phyloP scores from a whole-genome alignment of 176 grass and related monocot species.

The Avena eriantha region DNA sequence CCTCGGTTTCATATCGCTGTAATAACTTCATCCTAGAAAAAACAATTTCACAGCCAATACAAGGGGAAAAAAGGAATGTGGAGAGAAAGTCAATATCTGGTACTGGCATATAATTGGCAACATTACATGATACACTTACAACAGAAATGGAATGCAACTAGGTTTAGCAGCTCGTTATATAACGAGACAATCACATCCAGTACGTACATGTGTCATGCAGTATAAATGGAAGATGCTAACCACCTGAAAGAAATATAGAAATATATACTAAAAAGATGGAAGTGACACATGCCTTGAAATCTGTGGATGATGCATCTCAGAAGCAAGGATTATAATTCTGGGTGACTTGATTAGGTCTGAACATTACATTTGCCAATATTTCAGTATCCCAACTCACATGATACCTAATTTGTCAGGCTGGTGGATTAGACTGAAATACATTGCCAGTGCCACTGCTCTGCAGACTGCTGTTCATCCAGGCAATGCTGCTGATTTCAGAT shows the following conservation, averaged over 20 bases:
- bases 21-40: background rate
- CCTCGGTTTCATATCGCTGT: background rate
- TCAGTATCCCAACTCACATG: slow-evolving; percentile 38
- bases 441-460: slow-evolving; percentile 55
- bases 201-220: background rate
- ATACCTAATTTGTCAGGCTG: slow-evolving; percentile 43
- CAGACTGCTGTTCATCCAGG: slow-evolving; percentile 91
- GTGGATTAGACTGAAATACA: slow-evolving; percentile 53
- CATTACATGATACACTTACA: slow-evolving; percentile 11
- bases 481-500: slow-evolving; percentile 97
- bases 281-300: background rate
- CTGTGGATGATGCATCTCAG: background rate
- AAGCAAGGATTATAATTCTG: slow-evolving; percentile 17
- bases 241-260: slow-evolving; percentile 18
- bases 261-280: slow-evolving; percentile 14
- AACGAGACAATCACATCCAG: background rate
- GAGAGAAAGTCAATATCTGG: background rate
- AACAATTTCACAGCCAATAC: background rate
- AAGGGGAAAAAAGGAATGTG: background rate
- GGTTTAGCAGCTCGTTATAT: background rate
- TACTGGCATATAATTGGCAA: background rate
- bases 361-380: slow-evolving; percentile 13
- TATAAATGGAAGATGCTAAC: background rate
- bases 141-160: background rate
- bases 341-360: slow-evolving; percentile 26